phyloP scores from a whole-genome alignment of 2,329 filamentous ascomycete genomes.

The Sclerotinia spermophila region DNA sequence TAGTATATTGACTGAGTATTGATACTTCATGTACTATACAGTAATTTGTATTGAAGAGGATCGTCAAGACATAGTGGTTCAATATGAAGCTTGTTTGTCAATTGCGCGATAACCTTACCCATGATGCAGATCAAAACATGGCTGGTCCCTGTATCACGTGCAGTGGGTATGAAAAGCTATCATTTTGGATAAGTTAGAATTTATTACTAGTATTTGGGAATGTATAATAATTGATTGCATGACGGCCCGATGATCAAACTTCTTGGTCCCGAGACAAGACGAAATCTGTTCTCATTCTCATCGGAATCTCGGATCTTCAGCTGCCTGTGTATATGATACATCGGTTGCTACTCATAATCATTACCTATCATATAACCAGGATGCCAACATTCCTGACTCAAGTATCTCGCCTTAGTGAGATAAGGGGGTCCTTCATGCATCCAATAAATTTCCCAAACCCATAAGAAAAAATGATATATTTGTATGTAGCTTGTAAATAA shows the following conservation, averaged over 20 bases:
- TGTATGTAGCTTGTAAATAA: neutral
- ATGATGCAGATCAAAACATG: conserved; percentile 3
- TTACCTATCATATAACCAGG: neutral
- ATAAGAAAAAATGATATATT: neutral
- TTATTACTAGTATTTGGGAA: too few relatives aligned
- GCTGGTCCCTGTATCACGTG: conserved; percentile 3
- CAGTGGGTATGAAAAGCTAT: neutral
- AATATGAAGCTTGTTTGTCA: neutral
- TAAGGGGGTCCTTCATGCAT: neutral
- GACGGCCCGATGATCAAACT: neutral
- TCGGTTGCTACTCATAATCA: neutral
- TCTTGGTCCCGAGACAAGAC: neutral
- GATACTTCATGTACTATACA: neutral
- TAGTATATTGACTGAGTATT: neutral
- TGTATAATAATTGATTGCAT: neutral
- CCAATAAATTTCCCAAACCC: neutral
- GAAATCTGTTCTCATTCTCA: neutral
- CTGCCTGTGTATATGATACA: neutral
- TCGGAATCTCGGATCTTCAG: neutral
- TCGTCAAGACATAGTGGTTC: neutral
- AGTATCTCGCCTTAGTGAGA: neutral
- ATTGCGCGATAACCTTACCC: neutral
- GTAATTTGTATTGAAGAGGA: neutral
- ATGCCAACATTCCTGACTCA: neutral
- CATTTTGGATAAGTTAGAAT: neutral